Evolutionary conservation across 345 rosid species (phyloP), one percentile per base, ranked within the genome.

Genomic region (Euphorbia peplus): DNA sequence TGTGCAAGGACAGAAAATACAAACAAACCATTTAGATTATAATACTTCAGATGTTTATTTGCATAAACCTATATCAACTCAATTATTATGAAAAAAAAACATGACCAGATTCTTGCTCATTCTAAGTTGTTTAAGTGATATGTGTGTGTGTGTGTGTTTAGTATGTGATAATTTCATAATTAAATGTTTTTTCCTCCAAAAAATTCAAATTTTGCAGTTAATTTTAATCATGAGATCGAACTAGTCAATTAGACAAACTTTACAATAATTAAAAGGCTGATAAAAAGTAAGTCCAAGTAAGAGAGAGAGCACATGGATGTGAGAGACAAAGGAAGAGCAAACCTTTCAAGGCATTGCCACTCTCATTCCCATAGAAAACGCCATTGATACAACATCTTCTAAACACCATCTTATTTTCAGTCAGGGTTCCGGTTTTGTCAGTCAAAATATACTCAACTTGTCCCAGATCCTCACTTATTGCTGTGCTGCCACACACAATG

Each of bases 381-480:
- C 98, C 96, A 68, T 74, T 79, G 70, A 95, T 87, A 83, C 91
- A 95, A 54, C 99, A 95, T 84, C 98, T 88, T 90, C 87, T 86
- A 69, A 95, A 95, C 69, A 95, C 88, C 99, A 95, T 95, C 74
- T 47, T 90, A 80, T 95, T 95, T 78, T 95, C 99, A 24, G 99
- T 95, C 66, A 95, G 83, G 18, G 99, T 95, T 75, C 99, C 99
- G 21, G 99, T 95, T 86, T 95, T 95, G 78, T 95, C 99, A 9
- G 99, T 95, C 83, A 95, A 82, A 76, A 95, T 90, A 83, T 91
- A 91, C 83, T 95, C 99, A 75, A 95, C 97, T 84, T 95, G 99
- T 72, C 98, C 98, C 78, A 95, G 86, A 85, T 95, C 99, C 83
- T 95, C 99, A 71, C 99, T 95, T 78, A 95, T 91, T 83, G 99